Percentiles rank a stretch among this genome's conserved stretches.
phyloP scores from a whole-genome alignment of 768 basidiomycete species.

The Lyophyllum shimeji region DNA sequence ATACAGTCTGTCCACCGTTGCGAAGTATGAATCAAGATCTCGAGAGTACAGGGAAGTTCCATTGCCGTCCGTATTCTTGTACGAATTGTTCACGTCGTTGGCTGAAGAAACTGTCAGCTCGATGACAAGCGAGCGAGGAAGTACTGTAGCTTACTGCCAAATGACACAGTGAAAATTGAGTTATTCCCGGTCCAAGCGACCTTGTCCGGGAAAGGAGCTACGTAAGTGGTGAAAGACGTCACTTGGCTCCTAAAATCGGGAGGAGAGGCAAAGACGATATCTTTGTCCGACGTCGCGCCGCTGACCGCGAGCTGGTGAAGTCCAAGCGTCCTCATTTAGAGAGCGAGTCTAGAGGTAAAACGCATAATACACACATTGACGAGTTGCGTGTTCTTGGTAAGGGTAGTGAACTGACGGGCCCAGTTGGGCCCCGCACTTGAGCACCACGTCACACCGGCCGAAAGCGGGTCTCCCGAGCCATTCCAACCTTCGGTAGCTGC shows the following conservation, averaged over 20 bases:
- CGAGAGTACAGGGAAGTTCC: slow-evolving; percentile 17
- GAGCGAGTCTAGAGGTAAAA: neutral
- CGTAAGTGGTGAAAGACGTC: slow-evolving; percentile 16
- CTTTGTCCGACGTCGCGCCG: slow-evolving; percentile 18
- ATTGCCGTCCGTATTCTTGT: slow-evolving; percentile 15
- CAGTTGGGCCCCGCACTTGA: slow-evolving; percentile 23
- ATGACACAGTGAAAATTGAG: slow-evolving; percentile 20
- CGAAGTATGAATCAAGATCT: slow-evolving; percentile 20
- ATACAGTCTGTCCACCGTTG: slow-evolving; percentile 19
- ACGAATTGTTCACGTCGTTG: slow-evolving; percentile 22
- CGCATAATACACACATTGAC: slow-evolving; percentile 12
- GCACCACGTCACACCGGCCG: slow-evolving; percentile 9
- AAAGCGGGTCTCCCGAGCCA: slow-evolving; percentile 19
- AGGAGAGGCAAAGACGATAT: slow-evolving; percentile 19
- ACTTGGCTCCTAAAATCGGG: slow-evolving; percentile 23
- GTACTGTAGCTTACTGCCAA: slow-evolving; percentile 17
- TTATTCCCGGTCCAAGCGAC: slow-evolving; percentile 19
- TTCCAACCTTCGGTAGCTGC: slow-evolving; percentile 21
- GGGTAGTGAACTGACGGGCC: slow-evolving; percentile 17
- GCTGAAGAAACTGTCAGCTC: slow-evolving; percentile 8
- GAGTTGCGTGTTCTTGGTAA: slow-evolving; percentile 14
- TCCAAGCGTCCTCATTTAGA: neutral
- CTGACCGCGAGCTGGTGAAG: slow-evolving; percentile 19
- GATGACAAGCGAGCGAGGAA: neutral
- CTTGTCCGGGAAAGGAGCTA: slow-evolving; percentile 16